These are phyloP conservation scores for Stagonosporopsis cucurbitacearum DNA, from an alignment of 2,329 filamentous ascomycete species.

Conservation along the genomic window DNA sequence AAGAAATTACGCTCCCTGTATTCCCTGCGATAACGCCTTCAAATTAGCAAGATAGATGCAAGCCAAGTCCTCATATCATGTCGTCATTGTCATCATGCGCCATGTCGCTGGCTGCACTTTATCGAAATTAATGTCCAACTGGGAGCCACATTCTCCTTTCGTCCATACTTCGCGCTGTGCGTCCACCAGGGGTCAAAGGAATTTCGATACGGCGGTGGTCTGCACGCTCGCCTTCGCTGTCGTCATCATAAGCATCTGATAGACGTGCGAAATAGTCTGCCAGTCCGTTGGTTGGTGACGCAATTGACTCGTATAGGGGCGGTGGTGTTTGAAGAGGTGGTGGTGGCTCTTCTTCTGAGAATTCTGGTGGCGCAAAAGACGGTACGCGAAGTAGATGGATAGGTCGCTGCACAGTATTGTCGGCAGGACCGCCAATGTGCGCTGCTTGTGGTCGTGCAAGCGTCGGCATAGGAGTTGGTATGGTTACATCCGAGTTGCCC, in stretches of 20 bases:
- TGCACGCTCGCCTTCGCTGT: conserved; percentile 58
- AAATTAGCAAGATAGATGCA: conserved; percentile 9
- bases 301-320: conserved; percentile 81
- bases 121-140: conserved; percentile 41
- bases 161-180: conserved; percentile 70
- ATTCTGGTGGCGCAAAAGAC: conserved; percentile 86
- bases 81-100: conserved; percentile 22
- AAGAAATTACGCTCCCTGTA: conserved; percentile 11
- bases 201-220: conserved; percentile 58
- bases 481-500: conserved; percentile 33
- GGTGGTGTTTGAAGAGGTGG: conserved; percentile 80
- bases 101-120: background rate
- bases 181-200: conserved; percentile 67
- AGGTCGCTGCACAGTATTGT: conserved; percentile 65
- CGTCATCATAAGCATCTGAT: conserved; percentile 69
- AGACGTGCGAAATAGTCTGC: conserved; percentile 88
- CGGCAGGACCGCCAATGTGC: conserved; percentile 54
- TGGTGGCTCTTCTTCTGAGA: conserved; percentile 80
- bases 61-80: conserved; percentile 16
- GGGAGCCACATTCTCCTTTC: conserved; percentile 63
- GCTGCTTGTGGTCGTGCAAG: conserved; percentile 60
- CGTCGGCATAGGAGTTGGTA: conserved; percentile 49
- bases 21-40: background rate
- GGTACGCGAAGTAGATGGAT: conserved; percentile 85
- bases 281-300: conserved; percentile 72